Conservation (phyloP, 2,329 filamentous ascomycete genomes). For the Rutstroemia sp. region DNA sequence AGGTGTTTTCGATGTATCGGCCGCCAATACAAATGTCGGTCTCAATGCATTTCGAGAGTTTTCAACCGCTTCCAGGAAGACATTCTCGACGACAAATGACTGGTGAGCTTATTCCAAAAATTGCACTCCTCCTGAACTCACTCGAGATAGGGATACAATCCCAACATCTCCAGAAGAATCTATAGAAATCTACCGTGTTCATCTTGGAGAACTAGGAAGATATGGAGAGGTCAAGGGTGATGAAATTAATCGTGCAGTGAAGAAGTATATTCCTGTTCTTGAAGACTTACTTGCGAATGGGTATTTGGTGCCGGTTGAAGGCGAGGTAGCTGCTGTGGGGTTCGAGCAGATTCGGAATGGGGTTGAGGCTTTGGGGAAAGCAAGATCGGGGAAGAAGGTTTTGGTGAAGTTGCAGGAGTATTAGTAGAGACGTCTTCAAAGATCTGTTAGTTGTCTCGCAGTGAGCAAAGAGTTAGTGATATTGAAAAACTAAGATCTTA, state of each 20-base stretch:
- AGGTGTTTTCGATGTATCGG: conserved; percentile 2
- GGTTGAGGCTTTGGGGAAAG: conserved; percentile 1
- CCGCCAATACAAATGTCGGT: background rate
- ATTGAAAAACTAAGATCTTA: no score
- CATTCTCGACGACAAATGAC: conserved; percentile 7
- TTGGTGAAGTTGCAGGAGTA: conserved; percentile 3
- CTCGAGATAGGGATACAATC: conserved; percentile 13
- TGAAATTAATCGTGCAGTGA: conserved; percentile 8
- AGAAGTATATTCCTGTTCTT: conserved; percentile 4
- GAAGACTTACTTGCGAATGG: background rate
- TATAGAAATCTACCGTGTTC: conserved; percentile 14
- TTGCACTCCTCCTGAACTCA: background rate
- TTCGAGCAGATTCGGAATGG: conserved; percentile 1
- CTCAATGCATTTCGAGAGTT: background rate
- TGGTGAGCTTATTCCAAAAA: background rate
- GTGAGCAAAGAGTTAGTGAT: no score
- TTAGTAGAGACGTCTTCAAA: background rate
- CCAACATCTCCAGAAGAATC: conserved; percentile 7
- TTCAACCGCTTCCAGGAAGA: background rate
- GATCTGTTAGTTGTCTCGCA: no score
- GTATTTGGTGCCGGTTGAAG: background rate
- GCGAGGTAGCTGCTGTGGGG: background rate
- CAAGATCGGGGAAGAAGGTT: background rate
- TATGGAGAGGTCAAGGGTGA: conserved; percentile 11
- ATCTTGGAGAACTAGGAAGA: conserved; percentile 18